Evolutionary conservation across 768 basidiomycete genomes (phyloP).

Genomic region (Hypholoma fasciculare): DNA sequence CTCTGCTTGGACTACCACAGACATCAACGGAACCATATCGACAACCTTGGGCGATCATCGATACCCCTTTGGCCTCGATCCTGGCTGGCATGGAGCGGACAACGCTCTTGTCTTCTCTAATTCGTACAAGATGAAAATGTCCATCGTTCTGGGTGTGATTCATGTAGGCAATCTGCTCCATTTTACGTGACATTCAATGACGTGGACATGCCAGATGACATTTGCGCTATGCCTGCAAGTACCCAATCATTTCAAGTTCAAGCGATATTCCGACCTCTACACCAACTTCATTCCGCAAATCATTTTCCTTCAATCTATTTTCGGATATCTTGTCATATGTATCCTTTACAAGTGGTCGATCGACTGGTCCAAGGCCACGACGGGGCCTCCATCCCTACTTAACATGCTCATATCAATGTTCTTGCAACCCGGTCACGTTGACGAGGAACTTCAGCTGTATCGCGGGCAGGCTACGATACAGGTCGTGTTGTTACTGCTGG

Average conservation of each 20-base stretch:
- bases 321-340: conserved; percentile 92
- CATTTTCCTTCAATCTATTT: conserved; percentile 96
- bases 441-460: conserved; percentile 71
- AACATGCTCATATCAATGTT: conserved; percentile 99
- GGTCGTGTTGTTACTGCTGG: conserved; percentile 72
- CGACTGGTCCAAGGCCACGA: conserved; percentile 78
- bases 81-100: conserved; percentile 91
- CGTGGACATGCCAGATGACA: conserved; percentile 73
- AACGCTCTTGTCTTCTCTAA: conserved; percentile 94
- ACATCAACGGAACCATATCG: conserved; percentile 40
- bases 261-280: conserved; percentile 82
- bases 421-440: conserved; percentile 82
- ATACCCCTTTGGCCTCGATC: conserved; percentile 96
- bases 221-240: conserved; percentile 96
- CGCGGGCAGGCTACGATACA: conserved; percentile 88
- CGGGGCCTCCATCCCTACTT: conserved; percentile 83
- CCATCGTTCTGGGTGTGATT: conserved; percentile 91
- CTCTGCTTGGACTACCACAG: conserved; percentile 85
- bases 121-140: conserved; percentile 99
- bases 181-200: conserved; percentile 5
- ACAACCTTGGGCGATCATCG: conserved; percentile 62
- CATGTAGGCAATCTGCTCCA: conserved; percentile 61
- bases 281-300: conserved; percentile 97
- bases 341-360: conserved; percentile 97
- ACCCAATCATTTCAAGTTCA: conserved; percentile 94